Evolutionary conservation across 1,284 basidiomycete species (phyloP), one percentile per base, ranked within the genome.

Genomic region (Golubevia pallescens): DNA sequence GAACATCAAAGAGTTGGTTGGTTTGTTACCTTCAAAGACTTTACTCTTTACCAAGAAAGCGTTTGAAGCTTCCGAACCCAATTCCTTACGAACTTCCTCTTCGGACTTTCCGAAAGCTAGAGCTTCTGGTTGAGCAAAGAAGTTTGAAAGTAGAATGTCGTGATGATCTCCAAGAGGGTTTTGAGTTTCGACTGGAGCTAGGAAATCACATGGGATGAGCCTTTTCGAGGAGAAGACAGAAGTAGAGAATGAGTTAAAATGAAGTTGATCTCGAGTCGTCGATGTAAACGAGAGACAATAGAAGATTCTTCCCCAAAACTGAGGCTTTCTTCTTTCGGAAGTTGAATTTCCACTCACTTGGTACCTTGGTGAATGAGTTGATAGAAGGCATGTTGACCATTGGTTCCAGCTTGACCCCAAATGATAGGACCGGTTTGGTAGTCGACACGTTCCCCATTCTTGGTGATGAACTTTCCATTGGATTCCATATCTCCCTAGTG

Each of bases 311-410:
- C 42, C 13, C 16, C 42, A 48, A 48, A 48, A 16, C 42, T 48
- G 42, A 48, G 16, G 8, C 13, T 48, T 23, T 2, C 53, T 54
- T 54, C 2, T 13, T 24, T 10, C 23, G 23, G 10, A 57, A 14
- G n/a, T 32, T 7, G 54, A 56, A 10, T 21, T 21, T 21, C 54
- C 54, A 20, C 4, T 23, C 48, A 64, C 71, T 80, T 81, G 67
- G 75, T 75, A 24, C 77, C 77, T 87, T 97, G 95, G 88, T 97
- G 95, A 61, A 97, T 91, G 73, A 97, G 92, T 88, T 98, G 96
- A 88, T 98, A 98, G 90, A 98, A 98, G 21, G 96, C 97, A 88
- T 99, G 96, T 87, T 98, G 96, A 69, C 95, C 96, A 87, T 98
- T 98, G 62, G 97, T 98, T 61, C 96, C 97, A 0, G 93, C 92